Percentiles rank a stretch among this genome's conserved stretches.
Evolutionary conservation across 805 yeast genomes (phyloP).

Genomic region (Lipomyces lipofer): DNA sequence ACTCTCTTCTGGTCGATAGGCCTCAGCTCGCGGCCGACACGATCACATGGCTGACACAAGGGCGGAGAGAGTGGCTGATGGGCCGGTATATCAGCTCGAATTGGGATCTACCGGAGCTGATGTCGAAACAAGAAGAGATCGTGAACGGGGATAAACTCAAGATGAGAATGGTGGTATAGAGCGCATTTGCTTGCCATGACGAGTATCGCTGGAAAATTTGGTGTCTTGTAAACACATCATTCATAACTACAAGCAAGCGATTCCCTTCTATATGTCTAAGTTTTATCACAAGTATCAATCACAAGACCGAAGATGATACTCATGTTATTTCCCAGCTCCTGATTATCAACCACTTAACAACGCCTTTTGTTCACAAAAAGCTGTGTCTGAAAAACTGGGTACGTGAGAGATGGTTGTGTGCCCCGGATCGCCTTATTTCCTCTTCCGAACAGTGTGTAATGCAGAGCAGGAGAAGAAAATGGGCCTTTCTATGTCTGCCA

Average conservation of each 20-base stretch:
- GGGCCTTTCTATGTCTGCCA: not conserved
- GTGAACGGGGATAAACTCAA: not conserved
- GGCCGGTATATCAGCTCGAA: constrained; percentile 3
- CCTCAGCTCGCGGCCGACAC: constrained; percentile 4
- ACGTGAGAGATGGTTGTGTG: too few species aligned
- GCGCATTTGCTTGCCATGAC: not conserved
- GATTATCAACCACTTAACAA: too few species aligned
- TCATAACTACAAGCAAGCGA: not conserved
- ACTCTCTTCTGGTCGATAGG: not conserved
- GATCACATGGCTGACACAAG: not conserved
- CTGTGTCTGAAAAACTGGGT: too few species aligned
- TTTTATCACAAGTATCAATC: not conserved
- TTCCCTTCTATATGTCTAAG: too few species aligned
- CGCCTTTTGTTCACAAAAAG: too few species aligned
- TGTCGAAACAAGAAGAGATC: constrained; percentile 4
- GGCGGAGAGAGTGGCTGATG: constrained; percentile 1
- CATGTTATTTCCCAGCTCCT: too few species aligned
- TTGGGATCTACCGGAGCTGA: constrained; percentile 1
- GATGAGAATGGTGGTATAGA: constrained; percentile 1
- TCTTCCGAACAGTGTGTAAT: too few species aligned
- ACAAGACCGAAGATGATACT: too few species aligned
- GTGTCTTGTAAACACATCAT: constrained; percentile 1
- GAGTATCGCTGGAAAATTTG: not conserved
- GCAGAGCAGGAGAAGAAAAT: too few species aligned
- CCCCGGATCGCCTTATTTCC: too few species aligned